Base-by-base conservation (phyloP, 495 filamentous ascomycete species). In the Penicillium dipodomyicola region DNA sequence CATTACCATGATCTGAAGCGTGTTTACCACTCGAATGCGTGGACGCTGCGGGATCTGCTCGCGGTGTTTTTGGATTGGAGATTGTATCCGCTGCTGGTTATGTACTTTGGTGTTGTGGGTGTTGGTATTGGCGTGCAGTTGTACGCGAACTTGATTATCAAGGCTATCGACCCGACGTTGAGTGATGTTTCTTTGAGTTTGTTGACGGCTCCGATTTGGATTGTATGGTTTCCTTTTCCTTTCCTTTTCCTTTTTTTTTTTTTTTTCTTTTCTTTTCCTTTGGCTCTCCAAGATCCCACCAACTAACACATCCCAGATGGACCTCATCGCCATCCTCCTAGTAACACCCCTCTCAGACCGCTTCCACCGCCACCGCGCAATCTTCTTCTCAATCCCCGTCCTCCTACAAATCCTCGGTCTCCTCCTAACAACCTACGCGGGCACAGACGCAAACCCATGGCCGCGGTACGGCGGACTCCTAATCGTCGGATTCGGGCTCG, bases 61-160 rank as follows among this genome's bases (percentile, higher is more conserved):
- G 67, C 75, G 29, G 87, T 96, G 4, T 72, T 96, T 22, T 75
- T 84, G 37, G 91, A 96, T 68, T 96, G 91, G 91, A 81, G 90
- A 3, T 72, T 96, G 19, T 96, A 88, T 87, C 91, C 91, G 0
- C 68, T 96, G 51, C 77, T 87, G 9, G 61, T 93, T 37, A 96
- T 96, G 92, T 96, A 96, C 70, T 96, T 96, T 70, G 91, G 91
- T 15, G 91, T 96, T 9, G 91, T 96, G 5, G 91, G 91, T 29
- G 91, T 95, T 7, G 91, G 91, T 1, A 94, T 95, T 50, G 91
- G 91, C 40, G 87, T 90, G 2, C 91, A 96, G 73, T 82, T 86
- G 44, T 96, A 96, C 64, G 88, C 86, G 49, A 93, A 85, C 4
- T 80, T 96, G 35, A 96, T 96, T 62, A 94, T 96, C 65, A 77